phyloP scores from a whole-genome alignment of 2,329 filamentous ascomycete species.

The Alternaria conjuncta region DNA sequence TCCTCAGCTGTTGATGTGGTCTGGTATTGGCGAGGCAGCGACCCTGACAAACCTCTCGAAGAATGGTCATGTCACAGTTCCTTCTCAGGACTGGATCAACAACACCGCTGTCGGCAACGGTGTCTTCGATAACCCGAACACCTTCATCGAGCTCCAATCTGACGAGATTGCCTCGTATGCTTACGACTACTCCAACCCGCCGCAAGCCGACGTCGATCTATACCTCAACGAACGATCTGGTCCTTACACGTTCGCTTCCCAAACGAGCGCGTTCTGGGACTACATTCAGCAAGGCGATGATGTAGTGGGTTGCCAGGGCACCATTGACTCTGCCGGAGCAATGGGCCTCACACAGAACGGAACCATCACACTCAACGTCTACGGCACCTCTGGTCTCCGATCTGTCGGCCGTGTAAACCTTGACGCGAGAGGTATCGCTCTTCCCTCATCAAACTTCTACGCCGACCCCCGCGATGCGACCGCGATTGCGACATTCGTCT shows the following conservation, averaged over 20 bases:
- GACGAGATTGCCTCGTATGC: conserved; percentile 56
- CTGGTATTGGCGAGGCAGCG: conserved; percentile 44
- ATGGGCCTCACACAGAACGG: conserved; percentile 50
- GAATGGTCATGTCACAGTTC: conserved; percentile 45
- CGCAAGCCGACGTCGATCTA: conserved; percentile 51
- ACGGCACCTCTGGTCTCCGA: conserved; percentile 62
- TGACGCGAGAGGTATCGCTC: conserved; percentile 53
- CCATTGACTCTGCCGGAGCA: conserved; percentile 58
- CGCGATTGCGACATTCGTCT: conserved; percentile 59
- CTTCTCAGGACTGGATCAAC: conserved; percentile 56
- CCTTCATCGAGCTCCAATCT: conserved; percentile 57
- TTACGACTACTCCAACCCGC: conserved; percentile 56
- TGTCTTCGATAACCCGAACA: conserved; percentile 64
- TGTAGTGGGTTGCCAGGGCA: conserved; percentile 59
- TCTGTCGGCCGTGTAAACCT: conserved; percentile 58
- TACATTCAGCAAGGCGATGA: conserved; percentile 54
- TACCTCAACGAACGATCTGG: conserved; percentile 59
- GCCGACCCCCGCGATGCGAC: conserved; percentile 56
- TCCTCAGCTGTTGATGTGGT: conserved; percentile 50
- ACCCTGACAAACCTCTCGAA: conserved; percentile 40
- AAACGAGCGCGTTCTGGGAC: conserved; percentile 62
- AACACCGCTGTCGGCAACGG: conserved; percentile 58
- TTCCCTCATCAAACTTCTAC: conserved; percentile 53
- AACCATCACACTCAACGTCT: conserved; percentile 64
- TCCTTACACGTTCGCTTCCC: conserved; percentile 60